These are phyloP conservation scores for Pyrenochaeta sp. DNA, from an alignment of 2,329 filamentous ascomycete genomes.

Conservation along the genomic window DNA sequence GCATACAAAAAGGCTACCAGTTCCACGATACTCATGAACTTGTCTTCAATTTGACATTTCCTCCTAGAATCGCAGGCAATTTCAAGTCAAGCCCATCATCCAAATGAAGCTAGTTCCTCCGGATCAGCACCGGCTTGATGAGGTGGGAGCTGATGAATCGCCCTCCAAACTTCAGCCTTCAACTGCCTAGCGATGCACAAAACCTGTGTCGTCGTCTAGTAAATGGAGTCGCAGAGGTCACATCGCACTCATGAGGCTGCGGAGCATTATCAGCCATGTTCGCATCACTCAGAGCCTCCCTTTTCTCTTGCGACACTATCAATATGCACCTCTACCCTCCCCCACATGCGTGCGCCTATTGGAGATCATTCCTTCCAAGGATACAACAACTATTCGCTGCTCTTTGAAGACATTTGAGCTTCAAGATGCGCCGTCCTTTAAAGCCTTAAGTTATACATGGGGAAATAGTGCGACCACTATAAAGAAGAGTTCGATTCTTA, in stretches of 20 bases:
- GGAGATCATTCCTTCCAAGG: conserved; percentile 21
- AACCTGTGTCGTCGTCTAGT: neutral
- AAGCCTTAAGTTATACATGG: conserved; percentile 31
- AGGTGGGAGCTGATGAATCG: neutral
- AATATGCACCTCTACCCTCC: conserved; percentile 27
- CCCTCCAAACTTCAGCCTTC: neutral
- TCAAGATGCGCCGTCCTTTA: conserved; percentile 23
- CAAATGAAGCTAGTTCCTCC: conserved; percentile 2
- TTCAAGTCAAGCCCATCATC: neutral
- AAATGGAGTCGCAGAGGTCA: neutral
- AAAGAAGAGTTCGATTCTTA: neutral
- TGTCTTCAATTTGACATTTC: neutral
- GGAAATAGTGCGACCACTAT: conserved; percentile 15
- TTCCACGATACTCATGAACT: neutral
- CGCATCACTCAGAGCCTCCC: conserved; percentile 20
- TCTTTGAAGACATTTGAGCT: conserved; percentile 27
- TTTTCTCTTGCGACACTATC: conserved; percentile 22
- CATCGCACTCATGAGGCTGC: conserved; percentile 24
- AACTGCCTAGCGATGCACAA: too few relatives aligned
- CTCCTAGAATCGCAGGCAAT: too few relatives aligned
- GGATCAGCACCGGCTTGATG: neutral
- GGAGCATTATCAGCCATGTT: conserved; percentile 20
- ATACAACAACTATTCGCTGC: conserved; percentile 16
- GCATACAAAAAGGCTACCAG: neutral
- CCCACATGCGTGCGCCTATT: conserved; percentile 30